A percentile compares a stretch with the other conserved stretches of the same genome.
Conservation (phyloP, 306 rosid genomes). For the Begonia masoniana region DNA sequence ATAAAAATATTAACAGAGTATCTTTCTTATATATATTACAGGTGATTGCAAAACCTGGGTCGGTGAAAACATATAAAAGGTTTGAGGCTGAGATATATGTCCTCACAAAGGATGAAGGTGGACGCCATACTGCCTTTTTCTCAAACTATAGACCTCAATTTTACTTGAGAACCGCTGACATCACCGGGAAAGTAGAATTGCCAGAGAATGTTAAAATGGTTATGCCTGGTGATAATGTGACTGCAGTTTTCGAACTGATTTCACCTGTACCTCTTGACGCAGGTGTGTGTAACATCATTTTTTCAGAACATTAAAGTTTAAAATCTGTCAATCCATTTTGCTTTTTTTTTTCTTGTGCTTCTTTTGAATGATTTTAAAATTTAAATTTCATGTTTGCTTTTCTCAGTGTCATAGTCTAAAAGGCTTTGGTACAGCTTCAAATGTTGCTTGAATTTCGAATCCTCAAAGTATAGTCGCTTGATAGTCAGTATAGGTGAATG, state of each 20-base stretch:
- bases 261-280: conserved; percentile 73
- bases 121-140: conserved; percentile 59
- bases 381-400: too few relatives aligned
- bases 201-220: conserved; percentile 74
- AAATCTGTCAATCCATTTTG: too few relatives aligned
- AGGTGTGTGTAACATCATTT: conserved; percentile 26
- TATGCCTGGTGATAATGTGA: conserved; percentile 45
- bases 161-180: conserved; percentile 72
- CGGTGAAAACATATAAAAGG: conserved; percentile 38
- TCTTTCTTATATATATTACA: too few relatives aligned
- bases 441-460: too few relatives aligned
- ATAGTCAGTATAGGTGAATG: too few relatives aligned
- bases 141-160: conserved; percentile 42
- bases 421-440: too few relatives aligned
- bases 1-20: too few relatives aligned
- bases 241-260: conserved; percentile 54
- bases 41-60: conserved; percentile 56
- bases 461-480: too few relatives aligned
- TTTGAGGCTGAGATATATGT: conserved; percentile 55
- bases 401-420: too few relatives aligned
- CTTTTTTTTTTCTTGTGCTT: too few relatives aligned
- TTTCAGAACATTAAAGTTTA: too few relatives aligned
- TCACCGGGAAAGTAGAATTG: conserved; percentile 47
- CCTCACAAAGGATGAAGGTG: conserved; percentile 78
- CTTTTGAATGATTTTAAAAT: too few relatives aligned